Conservation (phyloP, 805 yeast genomes). For the Candida gorgasii region DNA sequence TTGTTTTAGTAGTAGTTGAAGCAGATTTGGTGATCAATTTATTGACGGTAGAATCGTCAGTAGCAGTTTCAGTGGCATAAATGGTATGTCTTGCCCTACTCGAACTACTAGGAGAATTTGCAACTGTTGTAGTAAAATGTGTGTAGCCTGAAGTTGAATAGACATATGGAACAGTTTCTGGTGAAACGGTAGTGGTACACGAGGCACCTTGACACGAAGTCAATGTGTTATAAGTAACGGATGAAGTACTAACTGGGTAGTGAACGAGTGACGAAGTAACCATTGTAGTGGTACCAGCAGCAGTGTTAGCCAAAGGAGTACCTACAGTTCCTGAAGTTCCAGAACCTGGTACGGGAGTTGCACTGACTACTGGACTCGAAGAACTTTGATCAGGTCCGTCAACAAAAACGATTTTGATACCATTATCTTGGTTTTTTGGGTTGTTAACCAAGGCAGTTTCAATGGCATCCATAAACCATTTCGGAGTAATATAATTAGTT, state of each 20-base stretch:
- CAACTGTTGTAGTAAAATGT: conserved; percentile 11
- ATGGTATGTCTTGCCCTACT: background rate
- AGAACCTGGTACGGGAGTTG: background rate
- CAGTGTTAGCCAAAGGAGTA: background rate
- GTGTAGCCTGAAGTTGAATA: conserved; percentile 19
- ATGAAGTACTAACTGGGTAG: conserved; percentile 22
- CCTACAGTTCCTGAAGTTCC: background rate
- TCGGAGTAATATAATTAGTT: conserved; percentile 27
- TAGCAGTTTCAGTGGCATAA: conserved; percentile 22
- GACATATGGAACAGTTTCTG: conserved; percentile 14
- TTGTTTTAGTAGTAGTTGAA: conserved; percentile 29
- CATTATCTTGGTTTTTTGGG: conserved; percentile 20
- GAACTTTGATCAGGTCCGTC: conserved; percentile 17
- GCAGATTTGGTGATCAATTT: conserved; percentile 20
- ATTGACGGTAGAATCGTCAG: conserved; percentile 17
- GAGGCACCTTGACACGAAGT: conserved; percentile 17
- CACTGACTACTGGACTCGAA: background rate
- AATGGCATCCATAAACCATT: conserved; percentile 21
- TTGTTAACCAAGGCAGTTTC: conserved; percentile 21
- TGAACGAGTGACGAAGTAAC: conserved; percentile 21
- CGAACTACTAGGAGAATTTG: background rate
- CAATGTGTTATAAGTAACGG: conserved; percentile 17
- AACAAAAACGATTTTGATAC: conserved; percentile 34
- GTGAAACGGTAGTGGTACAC: conserved; percentile 15
- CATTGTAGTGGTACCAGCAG: conserved; percentile 1